Conservation (phyloP, 495 filamentous ascomycete genomes). For the Bacidia rubella region DNA sequence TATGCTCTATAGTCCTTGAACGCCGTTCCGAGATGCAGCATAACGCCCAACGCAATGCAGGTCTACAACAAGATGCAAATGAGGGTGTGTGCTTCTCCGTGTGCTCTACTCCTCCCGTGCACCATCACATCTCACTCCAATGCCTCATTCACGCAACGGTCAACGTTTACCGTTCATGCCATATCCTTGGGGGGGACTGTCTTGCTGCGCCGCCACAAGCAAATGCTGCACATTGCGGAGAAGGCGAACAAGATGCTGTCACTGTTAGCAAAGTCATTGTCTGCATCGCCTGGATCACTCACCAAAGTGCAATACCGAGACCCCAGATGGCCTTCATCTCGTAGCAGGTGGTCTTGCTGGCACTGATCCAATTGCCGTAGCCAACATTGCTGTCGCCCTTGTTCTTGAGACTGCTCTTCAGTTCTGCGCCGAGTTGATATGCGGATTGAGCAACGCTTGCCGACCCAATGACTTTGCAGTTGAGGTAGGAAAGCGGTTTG, state of each 20-base stretch:
- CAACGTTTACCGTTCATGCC: conserved; percentile 9
- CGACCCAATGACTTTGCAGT: conserved; percentile 46
- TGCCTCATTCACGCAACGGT: neutral
- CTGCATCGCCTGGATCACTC: conserved; percentile 17
- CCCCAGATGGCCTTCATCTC: conserved; percentile 89
- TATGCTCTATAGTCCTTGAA: too few relatives aligned
- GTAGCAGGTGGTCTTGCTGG: conserved; percentile 58
- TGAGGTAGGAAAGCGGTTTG: conserved; percentile 65
- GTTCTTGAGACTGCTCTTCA: conserved; percentile 28
- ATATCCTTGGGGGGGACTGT: conserved; percentile 24
- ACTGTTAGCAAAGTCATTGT: neutral
- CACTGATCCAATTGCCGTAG: conserved; percentile 48
- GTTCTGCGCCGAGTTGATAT: conserved; percentile 33
- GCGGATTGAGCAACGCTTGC: conserved; percentile 25
- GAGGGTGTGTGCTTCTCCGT: too few relatives aligned
- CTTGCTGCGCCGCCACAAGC: conserved; percentile 45
- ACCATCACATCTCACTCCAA: neutral
- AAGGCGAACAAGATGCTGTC: conserved; percentile 57
- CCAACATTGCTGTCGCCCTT: conserved; percentile 32
- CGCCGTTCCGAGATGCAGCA: too few relatives aligned
- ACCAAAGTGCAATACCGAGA: conserved; percentile 68
- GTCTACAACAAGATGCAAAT: too few relatives aligned
- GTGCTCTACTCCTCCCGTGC: too few relatives aligned
- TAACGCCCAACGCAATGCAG: too few relatives aligned
- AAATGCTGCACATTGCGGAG: conserved; percentile 41